These are phyloP conservation scores for Pulveroboletus sp. DNA, from an alignment of 768 basidiomycete species.

Conservation along the genomic window DNA sequence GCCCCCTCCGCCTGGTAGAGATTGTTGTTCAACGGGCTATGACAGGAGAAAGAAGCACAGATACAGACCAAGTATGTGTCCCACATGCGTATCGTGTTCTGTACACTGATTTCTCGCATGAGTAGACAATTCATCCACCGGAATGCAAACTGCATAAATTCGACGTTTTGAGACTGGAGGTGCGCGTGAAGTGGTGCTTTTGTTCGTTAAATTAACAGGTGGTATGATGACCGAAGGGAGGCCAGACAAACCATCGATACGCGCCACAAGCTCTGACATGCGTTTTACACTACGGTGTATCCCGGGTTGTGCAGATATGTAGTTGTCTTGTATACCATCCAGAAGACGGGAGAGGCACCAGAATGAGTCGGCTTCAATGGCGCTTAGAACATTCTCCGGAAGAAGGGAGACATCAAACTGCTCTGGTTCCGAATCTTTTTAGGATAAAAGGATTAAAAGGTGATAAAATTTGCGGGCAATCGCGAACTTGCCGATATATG, in stretches of 20 bases:
- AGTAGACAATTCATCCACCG: conserved; percentile 99
- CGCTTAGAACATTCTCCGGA: conserved; percentile 64
- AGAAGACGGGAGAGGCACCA: conserved; percentile 96
- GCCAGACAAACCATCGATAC: conserved; percentile 71
- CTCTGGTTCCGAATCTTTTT: conserved; percentile 84
- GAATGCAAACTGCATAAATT: conserved; percentile 99
- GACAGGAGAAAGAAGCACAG: neutral
- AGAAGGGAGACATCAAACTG: conserved; percentile 76
- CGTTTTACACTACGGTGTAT: conserved; percentile 90
- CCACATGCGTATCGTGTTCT: conserved; percentile 99
- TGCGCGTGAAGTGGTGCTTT: conserved; percentile 83
- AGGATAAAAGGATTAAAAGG: neutral
- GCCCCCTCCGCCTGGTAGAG: conserved; percentile 81
- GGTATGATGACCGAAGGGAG: neutral
- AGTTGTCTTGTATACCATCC: conserved; percentile 98
- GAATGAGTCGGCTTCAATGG: conserved; percentile 95
- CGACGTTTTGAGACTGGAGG: conserved; percentile 85
- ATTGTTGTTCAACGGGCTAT: neutral
- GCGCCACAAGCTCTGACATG: conserved; percentile 89
- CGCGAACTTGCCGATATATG: conserved; percentile 74
- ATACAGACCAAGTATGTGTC: conserved; percentile 90
- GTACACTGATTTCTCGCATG: conserved; percentile 96
- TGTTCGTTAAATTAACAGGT: neutral
- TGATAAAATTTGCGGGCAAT: neutral
- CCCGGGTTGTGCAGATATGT: conserved; percentile 94